Base-by-base conservation (phyloP, 345 rosid genomes). In the Reutealis trisperma region DNA sequence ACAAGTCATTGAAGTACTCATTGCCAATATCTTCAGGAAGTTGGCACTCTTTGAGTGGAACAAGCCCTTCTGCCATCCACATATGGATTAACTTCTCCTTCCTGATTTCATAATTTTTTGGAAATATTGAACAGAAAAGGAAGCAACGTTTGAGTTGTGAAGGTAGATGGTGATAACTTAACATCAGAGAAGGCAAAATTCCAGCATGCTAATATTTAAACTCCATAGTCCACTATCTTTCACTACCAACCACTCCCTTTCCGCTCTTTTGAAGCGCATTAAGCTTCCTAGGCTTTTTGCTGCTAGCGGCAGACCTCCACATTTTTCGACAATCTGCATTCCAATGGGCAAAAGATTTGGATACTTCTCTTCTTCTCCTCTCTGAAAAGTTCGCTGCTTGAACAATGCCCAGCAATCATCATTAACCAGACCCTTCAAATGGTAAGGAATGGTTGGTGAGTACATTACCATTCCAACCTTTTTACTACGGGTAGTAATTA, bases 401-500 rank as follows among this genome's bases (percentile, higher is more conserved):
- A 59, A 59, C 13, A 24, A 59, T 4, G 25, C 13, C 63, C 63
- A 59, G 12, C 13, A 22, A 59, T 59, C 27, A 6, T 59, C 63
- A 5, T 59, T 12, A 59, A 1, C 63, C 63, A 59, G 22, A 22
- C 13, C 30, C 30, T 59, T 12, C 63, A n/a, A 22, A n/a, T 59
- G 3, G 73, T 47, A 19, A 18, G 42, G 59, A 27, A 15, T 15
- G 7, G 44, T 51, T 30, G 22, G 73, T 22, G 73, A 70, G 30
- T 41, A 7, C 55, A 44, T 67, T 14, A 67, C 1, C 27, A 44
- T 16, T 34, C 71, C 63, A 12, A 64, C 71, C 6, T 32, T 65
- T 22, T 32, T 25, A 57, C 52, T 75, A 25, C 72, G 63, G 21
- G 81, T 63, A 54, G 81, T 72, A 22, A 78, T 32, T 1, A 71